A percentile compares a stretch with the other conserved stretches of the same genome.
phyloP scores from a whole-genome alignment of 2,329 filamentous ascomycete species.

The Aaosphaeria pasadenensis region DNA sequence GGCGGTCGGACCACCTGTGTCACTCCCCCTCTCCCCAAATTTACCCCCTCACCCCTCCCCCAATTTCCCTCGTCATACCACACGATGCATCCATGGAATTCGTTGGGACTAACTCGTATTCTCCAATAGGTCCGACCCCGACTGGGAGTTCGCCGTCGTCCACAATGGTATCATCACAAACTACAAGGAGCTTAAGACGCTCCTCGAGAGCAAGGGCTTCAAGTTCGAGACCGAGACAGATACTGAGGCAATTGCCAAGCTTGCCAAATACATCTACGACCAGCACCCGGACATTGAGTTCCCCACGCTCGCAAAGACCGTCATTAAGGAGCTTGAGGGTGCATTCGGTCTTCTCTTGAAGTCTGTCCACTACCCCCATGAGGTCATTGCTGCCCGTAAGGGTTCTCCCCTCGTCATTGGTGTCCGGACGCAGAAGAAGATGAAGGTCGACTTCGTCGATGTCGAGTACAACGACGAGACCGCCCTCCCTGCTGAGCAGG shows the following conservation, averaged over 20 bases:
- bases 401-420: conserved; percentile 96
- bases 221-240: conserved; percentile 99
- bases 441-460: conserved; percentile 99
- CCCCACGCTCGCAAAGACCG: conserved; percentile 92
- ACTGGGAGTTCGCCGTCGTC: conserved; percentile 94
- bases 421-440: conserved; percentile 95
- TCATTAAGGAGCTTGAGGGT: conserved; percentile 97
- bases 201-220: conserved; percentile 92
- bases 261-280: conserved; percentile 97
- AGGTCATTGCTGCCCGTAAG: conserved; percentile 97
- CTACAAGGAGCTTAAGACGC: conserved; percentile 98
- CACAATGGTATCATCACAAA: conserved; percentile 99
- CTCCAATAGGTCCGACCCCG: conserved; percentile 73
- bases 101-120: conserved; percentile 14
- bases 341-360: conserved; percentile 97
- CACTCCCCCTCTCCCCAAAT: too few relatives aligned
- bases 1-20: too few relatives aligned
- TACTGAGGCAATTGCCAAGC: conserved; percentile 98
- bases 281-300: conserved; percentile 93
- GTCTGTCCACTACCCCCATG: conserved; percentile 96
- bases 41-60: not conserved
- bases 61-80: not conserved
- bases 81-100: not conserved
- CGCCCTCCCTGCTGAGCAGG: conserved; percentile 83
- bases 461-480: conserved; percentile 93